Evolutionary conservation across 768 basidiomycete species (phyloP).

Genomic region (Phanerodontia chrysosporium): DNA sequence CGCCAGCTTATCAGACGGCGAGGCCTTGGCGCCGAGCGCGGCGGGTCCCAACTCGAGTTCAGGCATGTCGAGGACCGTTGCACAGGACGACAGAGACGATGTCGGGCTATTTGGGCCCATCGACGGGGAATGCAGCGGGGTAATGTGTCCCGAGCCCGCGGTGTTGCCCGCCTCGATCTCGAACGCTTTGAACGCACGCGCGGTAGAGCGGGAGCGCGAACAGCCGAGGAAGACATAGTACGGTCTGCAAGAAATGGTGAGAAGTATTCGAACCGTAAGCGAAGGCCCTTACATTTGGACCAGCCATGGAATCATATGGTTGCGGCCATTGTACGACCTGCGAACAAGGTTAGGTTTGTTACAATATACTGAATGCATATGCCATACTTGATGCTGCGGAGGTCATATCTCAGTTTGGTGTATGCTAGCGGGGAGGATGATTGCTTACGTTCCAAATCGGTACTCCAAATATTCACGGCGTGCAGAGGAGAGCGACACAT

Average conservation of each 20-base stretch:
- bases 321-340: constrained; percentile 70
- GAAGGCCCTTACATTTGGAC: constrained; percentile 49
- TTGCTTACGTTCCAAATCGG: constrained; percentile 59
- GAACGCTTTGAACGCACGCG: constrained; percentile 53
- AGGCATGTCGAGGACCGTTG: constrained; percentile 33
- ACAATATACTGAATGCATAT: neutral
- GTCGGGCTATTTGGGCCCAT: constrained; percentile 24
- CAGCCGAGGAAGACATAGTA: constrained; percentile 79
- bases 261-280: neutral
- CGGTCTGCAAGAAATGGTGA: constrained; percentile 32
- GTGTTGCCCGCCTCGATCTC: constrained; percentile 61
- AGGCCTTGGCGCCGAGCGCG: neutral
- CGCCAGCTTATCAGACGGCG: neutral
- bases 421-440: neutral
- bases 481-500: constrained; percentile 47
- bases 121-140: constrained; percentile 11
- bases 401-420: neutral
- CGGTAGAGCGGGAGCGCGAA: constrained; percentile 56
- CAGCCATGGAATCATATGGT: constrained; percentile 65
- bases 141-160: constrained; percentile 42
- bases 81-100: neutral
- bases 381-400: constrained; percentile 9
- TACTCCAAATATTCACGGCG: constrained; percentile 74
- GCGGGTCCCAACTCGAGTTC: constrained; percentile 28
- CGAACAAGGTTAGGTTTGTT: constrained; percentile 28